Conservation (phyloP, 768 basidiomycete species). For the Psilocybe subaeruginosa region DNA sequence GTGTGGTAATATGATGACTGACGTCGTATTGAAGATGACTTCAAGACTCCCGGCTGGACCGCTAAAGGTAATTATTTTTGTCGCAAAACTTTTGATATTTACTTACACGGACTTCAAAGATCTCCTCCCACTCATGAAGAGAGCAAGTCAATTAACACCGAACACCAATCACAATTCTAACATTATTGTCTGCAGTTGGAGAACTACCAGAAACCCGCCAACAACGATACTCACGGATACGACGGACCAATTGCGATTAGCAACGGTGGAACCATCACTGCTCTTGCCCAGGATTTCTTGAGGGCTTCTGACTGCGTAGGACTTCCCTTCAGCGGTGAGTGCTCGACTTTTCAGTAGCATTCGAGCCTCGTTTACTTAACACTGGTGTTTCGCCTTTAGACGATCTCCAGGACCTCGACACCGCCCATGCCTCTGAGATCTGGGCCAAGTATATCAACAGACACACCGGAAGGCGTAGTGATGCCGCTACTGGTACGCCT, state of each 20-base stretch:
- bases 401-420: slow-evolving; percentile 69
- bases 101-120: slow-evolving; percentile 38
- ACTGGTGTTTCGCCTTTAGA: slow-evolving; percentile 37
- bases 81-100: not conserved
- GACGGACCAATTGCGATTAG: slow-evolving; percentile 76
- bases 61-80: slow-evolving; percentile 46
- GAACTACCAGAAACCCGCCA: slow-evolving; percentile 75
- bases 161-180: not conserved
- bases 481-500: slow-evolving; percentile 63
- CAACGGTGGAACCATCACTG: slow-evolving; percentile 66
- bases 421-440: slow-evolving; percentile 66
- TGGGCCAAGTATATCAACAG: slow-evolving; percentile 82
- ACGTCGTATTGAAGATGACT: slow-evolving; percentile 55
- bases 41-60: slow-evolving; percentile 72
- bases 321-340: slow-evolving; percentile 65
- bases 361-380: not conserved
- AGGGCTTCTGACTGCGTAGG: slow-evolving; percentile 63
- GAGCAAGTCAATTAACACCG: slow-evolving; percentile 32
- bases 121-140: slow-evolving; percentile 72
- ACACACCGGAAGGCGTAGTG: slow-evolving; percentile 71
- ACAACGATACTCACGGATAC: slow-evolving; percentile 71
- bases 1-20: not conserved
- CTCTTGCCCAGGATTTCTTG: slow-evolving; percentile 71
- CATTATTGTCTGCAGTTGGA: slow-evolving; percentile 48
- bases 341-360: not conserved